Base-by-base conservation (phyloP, 148 eudicot species). In the Arbutus unedo region DNA sequence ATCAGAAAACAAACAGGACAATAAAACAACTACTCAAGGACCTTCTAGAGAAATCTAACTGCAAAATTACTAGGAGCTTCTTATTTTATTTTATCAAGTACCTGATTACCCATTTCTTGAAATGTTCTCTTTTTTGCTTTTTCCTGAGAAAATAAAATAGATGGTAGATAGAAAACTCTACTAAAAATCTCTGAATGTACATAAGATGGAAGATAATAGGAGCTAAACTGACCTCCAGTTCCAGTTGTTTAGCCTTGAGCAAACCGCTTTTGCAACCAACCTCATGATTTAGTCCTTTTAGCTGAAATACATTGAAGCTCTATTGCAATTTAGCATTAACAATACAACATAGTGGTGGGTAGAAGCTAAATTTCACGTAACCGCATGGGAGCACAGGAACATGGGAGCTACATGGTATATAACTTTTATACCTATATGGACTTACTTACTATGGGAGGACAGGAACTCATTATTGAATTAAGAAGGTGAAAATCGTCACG, bases 211-310 rank as follows among this genome's bases (percentile, higher is more conserved):
- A 50, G 80, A 74, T 44, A n/a, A 14, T 68, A n/a, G 56, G 2
- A 18, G 14, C 62, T 15, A 48, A 8, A 76, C 85, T 62, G 25
- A 90, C 91, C 90, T 84, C 72, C 19, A 79, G 51, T 80, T 86
- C 87, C 77, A 84, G 18, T 56, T 80, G 47, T 85, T 77, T 89
- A 21, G 76, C 82, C 66, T 75, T 81, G 55, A 90, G 89, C 83
- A 90, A 77, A 84, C 83, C 82, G 41, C 77, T 88, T 85, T 79
- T 84, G 83, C 90, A 90, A 73, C 90, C 91, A 59, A 90, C 86
- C 67, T 86, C 86, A 75, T 90, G 90, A 5, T 88, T 86, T 70
- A 90, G 83, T 51, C 43, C 85, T 88, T 83, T 88, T 54, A 90
- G 79, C 91, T 90, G 85, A 78, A 67, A 62, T 3, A 25, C 47